Evolutionary conservation across 2,329 filamentous ascomycete genomes (phyloP), one percentile per base, ranked within the genome.

Genomic region (Beauveria sp.): DNA sequence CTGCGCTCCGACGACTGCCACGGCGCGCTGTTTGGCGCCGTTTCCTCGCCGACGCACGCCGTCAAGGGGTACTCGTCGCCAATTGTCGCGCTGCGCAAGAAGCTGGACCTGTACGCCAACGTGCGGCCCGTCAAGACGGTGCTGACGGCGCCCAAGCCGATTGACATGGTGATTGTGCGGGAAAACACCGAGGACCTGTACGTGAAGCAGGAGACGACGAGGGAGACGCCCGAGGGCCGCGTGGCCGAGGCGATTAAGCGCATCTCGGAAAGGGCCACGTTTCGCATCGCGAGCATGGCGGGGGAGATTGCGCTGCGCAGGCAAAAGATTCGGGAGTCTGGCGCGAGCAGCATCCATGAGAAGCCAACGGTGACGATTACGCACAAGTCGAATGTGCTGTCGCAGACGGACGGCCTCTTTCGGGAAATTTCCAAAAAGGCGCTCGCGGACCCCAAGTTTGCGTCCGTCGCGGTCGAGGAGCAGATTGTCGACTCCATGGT

Each of bases 401-500:
- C 89, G 48, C 93, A 97, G 76, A 97, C 94, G 18, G 94, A 99
- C 76, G 94, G 94, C 37, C 84, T 99, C 53, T 99, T 99, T 86
- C 88, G 94, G 67, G 81, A 88, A 67, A 89, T 90, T 5, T 85
- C 90, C 18, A 87, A 90, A 67, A 80, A 81, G 34, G 91, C 90
- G 4, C 86, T 97, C 9, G 81, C 85, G 30, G 80, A 81, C 56
- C 67, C 82, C 14, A 81, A 79, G 66, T 97, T 90, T 79, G 75
- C 67, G 63, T 76, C 75, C 55, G 79, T 96, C 59, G 77, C 78
- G 47, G 81, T 97, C 59, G 94, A 97, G 77, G 94, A 97, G 82
- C 94, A 99, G 80, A 99, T 99, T 68, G 93, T 99, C 65, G 94
- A 99, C 78, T 93, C 89, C 64, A 99, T 99, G 94, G 92, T 97